phyloP scores from a whole-genome alignment of 1,284 basidiomycete species.

The Ceratobasidium sp. region DNA sequence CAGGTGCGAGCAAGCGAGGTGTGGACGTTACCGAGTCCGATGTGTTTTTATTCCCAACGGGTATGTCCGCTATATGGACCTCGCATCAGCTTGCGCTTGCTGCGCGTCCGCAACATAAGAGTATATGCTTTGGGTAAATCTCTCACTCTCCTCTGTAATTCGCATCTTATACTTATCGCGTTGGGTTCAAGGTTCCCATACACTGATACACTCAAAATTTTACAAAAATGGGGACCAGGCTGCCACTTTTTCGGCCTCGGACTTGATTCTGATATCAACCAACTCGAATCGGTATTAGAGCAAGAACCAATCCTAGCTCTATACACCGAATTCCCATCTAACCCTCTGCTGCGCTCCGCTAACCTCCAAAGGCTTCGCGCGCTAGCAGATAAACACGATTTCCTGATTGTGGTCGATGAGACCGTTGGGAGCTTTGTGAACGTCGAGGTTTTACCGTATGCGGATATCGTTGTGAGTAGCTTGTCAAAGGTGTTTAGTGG shows the following conservation, averaged over 20 bases:
- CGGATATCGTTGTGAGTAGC: slow-evolving; percentile 95
- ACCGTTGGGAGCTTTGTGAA: slow-evolving; percentile 98
- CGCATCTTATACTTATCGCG: slow-evolving; percentile 4
- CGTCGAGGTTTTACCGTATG: slow-evolving; percentile 90
- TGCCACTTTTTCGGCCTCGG: slow-evolving; percentile 93
- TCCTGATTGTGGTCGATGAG: slow-evolving; percentile 93
- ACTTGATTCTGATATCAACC: slow-evolving; percentile 79
- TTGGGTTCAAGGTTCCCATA: slow-evolving; percentile 87
- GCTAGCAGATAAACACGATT: slow-evolving; percentile 91
- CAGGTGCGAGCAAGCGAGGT: slow-evolving; percentile 53
- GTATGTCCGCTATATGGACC: slow-evolving; percentile 95
- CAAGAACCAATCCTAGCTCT: slow-evolving; percentile 69
- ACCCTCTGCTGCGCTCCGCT: slow-evolving; percentile 90
- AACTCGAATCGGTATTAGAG: slow-evolving; percentile 65
- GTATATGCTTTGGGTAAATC: slow-evolving; percentile 90
- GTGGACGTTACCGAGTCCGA: slow-evolving; percentile 82
- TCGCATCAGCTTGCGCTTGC: slow-evolving; percentile 82
- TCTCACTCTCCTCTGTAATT: slow-evolving; percentile 11
- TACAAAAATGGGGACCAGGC: slow-evolving; percentile 98
- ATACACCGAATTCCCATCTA: slow-evolving; percentile 95
- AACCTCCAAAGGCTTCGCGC: slow-evolving; percentile 83
- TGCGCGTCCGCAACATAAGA: slow-evolving; percentile 74
- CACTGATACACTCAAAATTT: slow-evolving; percentile 95
- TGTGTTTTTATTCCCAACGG: slow-evolving; percentile 88
- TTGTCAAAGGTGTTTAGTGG: slow-evolving; percentile 97